Base-by-base conservation (phyloP, 768 basidiomycete genomes). In the Naematelia aurantialba region DNA sequence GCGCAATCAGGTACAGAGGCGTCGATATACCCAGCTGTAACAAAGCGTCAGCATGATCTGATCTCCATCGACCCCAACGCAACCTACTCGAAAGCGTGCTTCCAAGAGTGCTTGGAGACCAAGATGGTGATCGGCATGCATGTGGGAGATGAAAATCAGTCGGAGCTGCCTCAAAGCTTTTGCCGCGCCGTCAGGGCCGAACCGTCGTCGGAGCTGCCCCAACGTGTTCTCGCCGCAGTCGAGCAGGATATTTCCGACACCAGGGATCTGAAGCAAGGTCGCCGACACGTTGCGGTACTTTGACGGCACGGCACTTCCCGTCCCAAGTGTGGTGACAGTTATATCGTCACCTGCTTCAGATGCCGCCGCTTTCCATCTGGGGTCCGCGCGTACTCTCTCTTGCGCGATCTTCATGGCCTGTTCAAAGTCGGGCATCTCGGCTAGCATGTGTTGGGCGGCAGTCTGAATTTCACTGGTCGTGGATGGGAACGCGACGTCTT, bases 181-280 rank as follows among this genome's bases (percentile, higher is more conserved):
- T 26, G 51, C 26, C 45, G 67, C 54, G 21, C 60, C 66, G 10
- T 66, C 56, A 26, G 61, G 58, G 1, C 91, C 91, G 69, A 86
- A 93, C 49, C 85, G 83, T 2, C 94, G 82, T 2, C 81, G 81
- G 2, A 97, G 81, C 70, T 97, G 94, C 1, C 92, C 92, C 82
- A 87, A 88, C 0, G 92, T 91, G 0, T 91, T 92, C 78, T 98
- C 94, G 0, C 94, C 94, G 0, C 83, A 83, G 63, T 98, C 94
- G 1, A 97, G 81, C n/a, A 97, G 78, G 30, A 96, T 78, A 60
- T 83, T 85, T 0, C 89, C 89, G 55, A 81, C 80, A 0, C 79
- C 77, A 0, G 93, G 91, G 31, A 93, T 85, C 49, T 82, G 81
- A 4, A 98, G 78, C 3, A 93, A 81, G 0, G 88, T 91, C 0